Conservation (phyloP, 2,329 filamentous ascomycete genomes). For the Fusarium sp. region DNA sequence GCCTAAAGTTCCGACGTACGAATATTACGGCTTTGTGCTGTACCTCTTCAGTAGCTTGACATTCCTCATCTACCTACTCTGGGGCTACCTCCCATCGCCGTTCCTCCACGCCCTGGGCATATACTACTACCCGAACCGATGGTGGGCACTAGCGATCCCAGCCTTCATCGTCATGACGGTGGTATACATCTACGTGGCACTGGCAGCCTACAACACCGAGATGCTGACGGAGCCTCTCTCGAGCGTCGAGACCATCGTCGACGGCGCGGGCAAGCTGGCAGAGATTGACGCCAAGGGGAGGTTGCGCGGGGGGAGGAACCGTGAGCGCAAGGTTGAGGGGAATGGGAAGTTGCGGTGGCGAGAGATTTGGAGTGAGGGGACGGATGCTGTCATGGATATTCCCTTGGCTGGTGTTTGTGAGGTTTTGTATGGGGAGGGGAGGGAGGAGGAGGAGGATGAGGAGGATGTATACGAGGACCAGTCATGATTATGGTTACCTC, state of each 20-base stretch:
- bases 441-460: conserved; percentile 43
- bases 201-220: conserved; percentile 90
- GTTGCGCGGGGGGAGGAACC: conserved; percentile 51
- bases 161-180: conserved; percentile 89
- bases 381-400: conserved; percentile 97
- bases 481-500: background rate
- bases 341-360: conserved; percentile 73
- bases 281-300: conserved; percentile 78
- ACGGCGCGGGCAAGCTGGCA: conserved; percentile 88
- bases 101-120: conserved; percentile 94
- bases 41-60: conserved; percentile 88
- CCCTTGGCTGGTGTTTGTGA: conserved; percentile 95
- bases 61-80: conserved; percentile 79
- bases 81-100: conserved; percentile 91
- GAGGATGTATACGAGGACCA: conserved; percentile 20
- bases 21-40: conserved; percentile 98
- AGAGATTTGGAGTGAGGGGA: conserved; percentile 88
- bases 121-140: conserved; percentile 95
- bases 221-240: conserved; percentile 84
- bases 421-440: conserved; percentile 81
- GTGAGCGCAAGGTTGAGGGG: conserved; percentile 51
- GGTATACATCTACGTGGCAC: conserved; percentile 92
- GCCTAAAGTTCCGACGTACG: conserved; percentile 97
- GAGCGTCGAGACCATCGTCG: conserved; percentile 89
- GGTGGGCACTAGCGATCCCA: conserved; percentile 96